phyloP scores from a whole-genome alignment of 768 basidiomycete genomes.

The Pisolithus microcarpus region DNA sequence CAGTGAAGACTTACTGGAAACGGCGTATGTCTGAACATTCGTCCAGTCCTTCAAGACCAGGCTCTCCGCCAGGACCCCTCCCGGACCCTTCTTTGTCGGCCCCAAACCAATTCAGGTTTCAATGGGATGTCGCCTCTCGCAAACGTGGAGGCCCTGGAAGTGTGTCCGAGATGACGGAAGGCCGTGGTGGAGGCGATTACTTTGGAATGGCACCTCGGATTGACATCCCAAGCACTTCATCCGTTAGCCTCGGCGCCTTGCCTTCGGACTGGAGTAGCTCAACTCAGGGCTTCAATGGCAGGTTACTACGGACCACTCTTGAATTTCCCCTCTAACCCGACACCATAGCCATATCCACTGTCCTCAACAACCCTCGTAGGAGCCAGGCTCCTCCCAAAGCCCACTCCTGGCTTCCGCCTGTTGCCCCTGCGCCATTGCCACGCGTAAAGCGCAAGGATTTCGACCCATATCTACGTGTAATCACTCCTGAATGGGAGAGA shows the following conservation, averaged over 20 bases:
- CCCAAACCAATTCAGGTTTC: conserved; percentile 63
- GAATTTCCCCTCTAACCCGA: conserved; percentile 2
- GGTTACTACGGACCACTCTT: conserved; percentile 15
- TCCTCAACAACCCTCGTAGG: conserved; percentile 86
- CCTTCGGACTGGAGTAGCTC: conserved; percentile 74
- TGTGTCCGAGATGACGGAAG: conserved; percentile 66
- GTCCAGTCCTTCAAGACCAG: conserved; percentile 53
- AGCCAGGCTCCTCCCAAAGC: conserved; percentile 82
- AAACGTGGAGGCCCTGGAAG: conserved; percentile 57
- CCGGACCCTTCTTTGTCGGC: conserved; percentile 32
- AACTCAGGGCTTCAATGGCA: conserved; percentile 85
- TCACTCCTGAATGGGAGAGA: conserved; percentile 71
- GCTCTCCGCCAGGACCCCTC: conserved; percentile 44
- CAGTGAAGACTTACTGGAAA: neutral
- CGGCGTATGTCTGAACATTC: conserved; percentile 34
- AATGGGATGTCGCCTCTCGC: conserved; percentile 58
- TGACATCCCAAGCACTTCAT: conserved; percentile 40
- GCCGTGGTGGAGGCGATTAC: conserved; percentile 51
- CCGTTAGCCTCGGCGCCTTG: conserved; percentile 42
- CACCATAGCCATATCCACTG: conserved; percentile 81
- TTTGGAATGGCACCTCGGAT: conserved; percentile 38
- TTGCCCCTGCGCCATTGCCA: conserved; percentile 66
- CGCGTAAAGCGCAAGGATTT: conserved; percentile 80
- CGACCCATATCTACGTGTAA: conserved; percentile 67
- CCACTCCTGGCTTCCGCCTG: conserved; percentile 69